These are phyloP conservation scores for Barnettozyma wickerhamii DNA, from an alignment of 805 yeast genomes.

Conservation along the genomic window DNA sequence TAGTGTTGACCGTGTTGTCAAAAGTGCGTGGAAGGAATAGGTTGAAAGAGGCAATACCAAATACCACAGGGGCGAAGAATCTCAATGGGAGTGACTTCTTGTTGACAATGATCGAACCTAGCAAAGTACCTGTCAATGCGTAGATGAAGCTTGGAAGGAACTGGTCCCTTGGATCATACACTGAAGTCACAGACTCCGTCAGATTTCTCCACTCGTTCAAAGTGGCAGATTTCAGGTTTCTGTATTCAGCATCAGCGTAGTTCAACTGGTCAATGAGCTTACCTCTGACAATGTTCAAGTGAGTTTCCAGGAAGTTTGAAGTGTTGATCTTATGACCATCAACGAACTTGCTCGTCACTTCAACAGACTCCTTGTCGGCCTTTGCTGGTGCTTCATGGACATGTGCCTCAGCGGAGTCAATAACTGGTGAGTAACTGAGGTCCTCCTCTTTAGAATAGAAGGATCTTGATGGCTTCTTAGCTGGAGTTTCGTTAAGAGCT, in stretches of 20 bases:
- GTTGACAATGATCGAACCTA: slow-evolving; percentile 52
- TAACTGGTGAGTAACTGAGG: slow-evolving; percentile 4
- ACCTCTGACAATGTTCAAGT: slow-evolving; percentile 16
- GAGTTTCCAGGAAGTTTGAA: slow-evolving; percentile 20
- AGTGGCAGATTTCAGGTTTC: slow-evolving; percentile 22
- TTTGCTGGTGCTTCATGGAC: slow-evolving; percentile 1
- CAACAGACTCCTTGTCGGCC: slow-evolving; percentile 5
- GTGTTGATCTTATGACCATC: slow-evolving; percentile 25
- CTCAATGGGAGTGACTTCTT: slow-evolving; percentile 45
- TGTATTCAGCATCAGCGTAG: slow-evolving; percentile 21
- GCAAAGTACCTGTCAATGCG: slow-evolving; percentile 49
- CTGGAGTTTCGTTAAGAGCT: slow-evolving; percentile 29
- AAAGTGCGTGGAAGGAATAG: slow-evolving; percentile 49
- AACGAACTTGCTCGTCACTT: slow-evolving; percentile 16
- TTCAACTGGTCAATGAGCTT: slow-evolving; percentile 15
- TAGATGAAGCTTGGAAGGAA: slow-evolving; percentile 49
- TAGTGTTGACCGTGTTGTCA: slow-evolving; percentile 26
- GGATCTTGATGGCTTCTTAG: slow-evolving; percentile 20
- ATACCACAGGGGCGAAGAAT: slow-evolving; percentile 44
- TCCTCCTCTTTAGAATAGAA: slow-evolving; percentile 22
- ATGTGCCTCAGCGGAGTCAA: slow-evolving; percentile 3
- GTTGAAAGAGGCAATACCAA: slow-evolving; percentile 43
- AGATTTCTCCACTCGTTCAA: slow-evolving; percentile 22
- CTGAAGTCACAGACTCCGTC: slow-evolving; percentile 14
- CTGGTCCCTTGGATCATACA: slow-evolving; percentile 25